A percentile compares a stretch with the other conserved stretches of the same genome.
These are phyloP conservation scores for Leccinum ochraceum DNA, from an alignment of 768 basidiomycete species.

Conservation along the genomic window DNA sequence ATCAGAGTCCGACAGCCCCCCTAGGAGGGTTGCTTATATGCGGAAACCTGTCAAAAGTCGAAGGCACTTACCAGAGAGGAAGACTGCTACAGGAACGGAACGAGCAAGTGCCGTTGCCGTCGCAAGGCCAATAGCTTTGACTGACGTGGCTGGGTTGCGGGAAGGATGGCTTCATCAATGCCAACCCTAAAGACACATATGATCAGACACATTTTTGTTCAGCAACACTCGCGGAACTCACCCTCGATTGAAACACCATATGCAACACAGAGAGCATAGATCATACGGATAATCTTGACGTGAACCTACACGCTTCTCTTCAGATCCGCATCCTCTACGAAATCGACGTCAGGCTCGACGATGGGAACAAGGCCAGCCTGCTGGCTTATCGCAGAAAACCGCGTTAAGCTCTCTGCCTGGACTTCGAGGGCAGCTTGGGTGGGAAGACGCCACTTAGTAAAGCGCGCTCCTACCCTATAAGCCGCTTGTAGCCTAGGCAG, in stretches of 20 bases:
- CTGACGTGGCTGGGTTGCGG: constrained; percentile 46
- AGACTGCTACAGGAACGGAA: constrained; percentile 42
- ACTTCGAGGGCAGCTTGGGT: constrained; percentile 43
- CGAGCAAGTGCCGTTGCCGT: constrained; percentile 47
- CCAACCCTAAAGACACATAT: constrained; percentile 31
- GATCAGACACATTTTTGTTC: not conserved
- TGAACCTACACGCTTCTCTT: constrained; percentile 48
- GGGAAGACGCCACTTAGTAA: constrained; percentile 52
- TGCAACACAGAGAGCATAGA: constrained; percentile 45
- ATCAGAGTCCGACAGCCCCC: constrained; percentile 44
- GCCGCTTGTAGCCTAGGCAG: constrained; percentile 42
- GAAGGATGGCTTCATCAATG: constrained; percentile 54
- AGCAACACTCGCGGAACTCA: constrained; percentile 16
- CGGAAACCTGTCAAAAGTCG: constrained; percentile 1
- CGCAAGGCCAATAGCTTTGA: constrained; percentile 46
- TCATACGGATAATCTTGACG: constrained; percentile 44
- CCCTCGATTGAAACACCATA: constrained; percentile 54
- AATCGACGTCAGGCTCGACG: constrained; percentile 54
- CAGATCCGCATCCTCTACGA: constrained; percentile 47
- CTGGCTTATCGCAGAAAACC: constrained; percentile 52
- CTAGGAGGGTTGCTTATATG: constrained; percentile 23
- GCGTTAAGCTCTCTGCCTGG: constrained; percentile 48
- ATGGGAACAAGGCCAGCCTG: constrained; percentile 54
- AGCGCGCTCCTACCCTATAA: constrained; percentile 42
- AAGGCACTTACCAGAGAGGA: constrained; percentile 44